Evolutionary conservation across 495 filamentous ascomycete species (phyloP).

Genomic region (Astrocystis sublimbata): DNA sequence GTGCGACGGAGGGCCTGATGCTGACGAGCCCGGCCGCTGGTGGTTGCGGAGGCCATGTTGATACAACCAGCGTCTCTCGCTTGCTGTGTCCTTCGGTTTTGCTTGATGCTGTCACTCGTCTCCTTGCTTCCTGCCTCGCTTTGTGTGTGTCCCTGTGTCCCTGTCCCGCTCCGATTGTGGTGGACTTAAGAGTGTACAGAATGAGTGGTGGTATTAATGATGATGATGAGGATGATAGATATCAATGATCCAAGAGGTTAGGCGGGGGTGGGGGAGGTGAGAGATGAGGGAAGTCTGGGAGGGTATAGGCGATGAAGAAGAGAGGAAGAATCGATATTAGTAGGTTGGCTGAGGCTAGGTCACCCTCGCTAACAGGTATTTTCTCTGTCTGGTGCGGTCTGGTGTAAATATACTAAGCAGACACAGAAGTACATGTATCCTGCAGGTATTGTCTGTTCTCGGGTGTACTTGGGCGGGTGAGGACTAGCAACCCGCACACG

Average conservation of each 20-base stretch:
- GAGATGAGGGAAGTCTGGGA: not conserved
- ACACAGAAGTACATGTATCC: no score
- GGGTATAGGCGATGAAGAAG: not conserved
- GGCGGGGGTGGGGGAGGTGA: not conserved
- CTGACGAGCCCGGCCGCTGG: constrained; percentile 40
- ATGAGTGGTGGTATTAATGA: no score
- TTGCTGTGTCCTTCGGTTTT: not conserved
- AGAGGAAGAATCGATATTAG: not conserved
- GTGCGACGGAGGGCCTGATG: constrained; percentile 44
- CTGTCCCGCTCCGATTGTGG: no score
- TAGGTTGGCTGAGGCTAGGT: not conserved
- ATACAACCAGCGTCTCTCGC: no score
- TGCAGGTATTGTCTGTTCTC: no score
- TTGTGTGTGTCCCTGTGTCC: not conserved
- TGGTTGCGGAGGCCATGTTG: constrained; percentile 43
- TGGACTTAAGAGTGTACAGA: no score
- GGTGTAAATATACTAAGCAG: no score
- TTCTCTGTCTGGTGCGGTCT: not conserved
- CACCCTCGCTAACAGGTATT: not conserved
- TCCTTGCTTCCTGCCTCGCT: not conserved
- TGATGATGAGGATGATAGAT: no score
- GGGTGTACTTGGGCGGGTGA: no score
- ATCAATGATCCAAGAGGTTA: no score
- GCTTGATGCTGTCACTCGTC: not conserved
- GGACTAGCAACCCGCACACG: no score